Evolutionary conservation across 108 stramenopile genomes (phyloP).

Genomic region (Cyclotella atomus): DNA sequence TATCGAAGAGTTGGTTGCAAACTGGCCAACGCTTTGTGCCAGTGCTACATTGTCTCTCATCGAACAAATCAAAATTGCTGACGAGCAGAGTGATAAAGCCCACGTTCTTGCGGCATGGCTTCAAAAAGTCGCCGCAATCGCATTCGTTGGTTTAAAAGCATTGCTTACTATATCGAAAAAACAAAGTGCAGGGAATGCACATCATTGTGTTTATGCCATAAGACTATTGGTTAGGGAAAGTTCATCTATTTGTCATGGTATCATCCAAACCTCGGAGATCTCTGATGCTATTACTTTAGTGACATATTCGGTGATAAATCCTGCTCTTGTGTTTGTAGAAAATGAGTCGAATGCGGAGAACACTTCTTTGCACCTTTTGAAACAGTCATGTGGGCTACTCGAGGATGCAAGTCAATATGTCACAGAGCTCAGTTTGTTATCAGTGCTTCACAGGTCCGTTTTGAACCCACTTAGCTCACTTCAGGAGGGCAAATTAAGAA

Average conservation of each 20-base stretch:
- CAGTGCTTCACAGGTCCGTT: slow-evolving; percentile 44
- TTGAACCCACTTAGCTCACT: slow-evolving; percentile 53
- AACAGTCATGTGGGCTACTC: slow-evolving; percentile 42
- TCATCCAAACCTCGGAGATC: slow-evolving; percentile 15
- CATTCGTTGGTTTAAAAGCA: slow-evolving; percentile 50
- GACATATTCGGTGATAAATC: slow-evolving; percentile 32
- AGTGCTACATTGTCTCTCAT: slow-evolving; percentile 45
- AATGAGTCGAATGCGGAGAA: not conserved
- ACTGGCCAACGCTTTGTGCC: slow-evolving; percentile 54
- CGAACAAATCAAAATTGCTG: slow-evolving; percentile 22
- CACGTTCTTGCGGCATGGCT: slow-evolving; percentile 54
- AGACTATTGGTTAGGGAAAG: slow-evolving; percentile 24
- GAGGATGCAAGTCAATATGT: slow-evolving; percentile 33
- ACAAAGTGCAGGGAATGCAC: slow-evolving; percentile 8
- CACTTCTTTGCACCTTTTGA: slow-evolving; percentile 6
- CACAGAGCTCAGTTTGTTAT: slow-evolving; percentile 2
- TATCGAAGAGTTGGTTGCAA: slow-evolving; percentile 29
- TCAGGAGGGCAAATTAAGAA: slow-evolving; percentile 29
- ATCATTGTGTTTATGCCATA: slow-evolving; percentile 25
- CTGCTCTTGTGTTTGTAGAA: slow-evolving; percentile 14
- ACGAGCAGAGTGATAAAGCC: slow-evolving; percentile 17
- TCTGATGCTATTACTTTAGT: slow-evolving; percentile 22
- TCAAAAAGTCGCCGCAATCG: slow-evolving; percentile 49
- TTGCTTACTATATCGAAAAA: slow-evolving; percentile 16
- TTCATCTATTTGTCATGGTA: not conserved